Conservation (phyloP, 257 asterid species). For the Nemophila menziesii region DNA sequence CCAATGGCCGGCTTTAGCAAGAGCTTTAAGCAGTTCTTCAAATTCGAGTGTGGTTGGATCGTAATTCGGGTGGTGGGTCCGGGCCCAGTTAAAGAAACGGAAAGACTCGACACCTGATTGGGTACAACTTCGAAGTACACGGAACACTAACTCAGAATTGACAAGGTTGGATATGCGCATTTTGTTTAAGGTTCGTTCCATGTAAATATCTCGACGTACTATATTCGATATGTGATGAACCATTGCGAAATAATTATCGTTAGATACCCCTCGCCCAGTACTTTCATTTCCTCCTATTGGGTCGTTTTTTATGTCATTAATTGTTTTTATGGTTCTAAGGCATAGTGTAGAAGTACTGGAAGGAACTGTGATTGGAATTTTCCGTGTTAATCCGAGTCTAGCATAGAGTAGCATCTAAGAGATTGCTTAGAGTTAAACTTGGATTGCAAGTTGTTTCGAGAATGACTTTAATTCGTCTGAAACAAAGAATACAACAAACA, state of each 20-base stretch:
- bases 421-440: background rate
- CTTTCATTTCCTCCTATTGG: slow-evolving; percentile 16
- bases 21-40: slow-evolving; percentile 77
- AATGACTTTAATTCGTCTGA: background rate
- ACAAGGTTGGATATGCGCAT: slow-evolving; percentile 59
- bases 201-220: slow-evolving; percentile 73
- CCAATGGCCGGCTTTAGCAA: slow-evolving; percentile 71
- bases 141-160: slow-evolving; percentile 77
- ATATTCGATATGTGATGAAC: slow-evolving; percentile 88
- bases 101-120: slow-evolving; percentile 62
- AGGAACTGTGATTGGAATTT: slow-evolving; percentile 9
- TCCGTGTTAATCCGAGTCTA: slow-evolving; percentile 19
- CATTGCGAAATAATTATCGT: slow-evolving; percentile 85
- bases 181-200: slow-evolving; percentile 91
- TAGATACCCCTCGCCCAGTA: slow-evolving; percentile 30
- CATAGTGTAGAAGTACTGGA: slow-evolving; percentile 11
- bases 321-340: slow-evolving; percentile 16
- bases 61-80: slow-evolving; percentile 69
- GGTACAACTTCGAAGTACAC: slow-evolving; percentile 78
- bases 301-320: slow-evolving; percentile 17
- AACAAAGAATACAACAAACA: background rate
- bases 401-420: slow-evolving; percentile 9
- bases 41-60: slow-evolving; percentile 89
- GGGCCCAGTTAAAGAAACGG: slow-evolving; percentile 98
- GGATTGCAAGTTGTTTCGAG: background rate